These are phyloP conservation scores for Nectriaceae sp. DNA, from an alignment of 2,329 filamentous ascomycete species.

Conservation along the genomic window DNA sequence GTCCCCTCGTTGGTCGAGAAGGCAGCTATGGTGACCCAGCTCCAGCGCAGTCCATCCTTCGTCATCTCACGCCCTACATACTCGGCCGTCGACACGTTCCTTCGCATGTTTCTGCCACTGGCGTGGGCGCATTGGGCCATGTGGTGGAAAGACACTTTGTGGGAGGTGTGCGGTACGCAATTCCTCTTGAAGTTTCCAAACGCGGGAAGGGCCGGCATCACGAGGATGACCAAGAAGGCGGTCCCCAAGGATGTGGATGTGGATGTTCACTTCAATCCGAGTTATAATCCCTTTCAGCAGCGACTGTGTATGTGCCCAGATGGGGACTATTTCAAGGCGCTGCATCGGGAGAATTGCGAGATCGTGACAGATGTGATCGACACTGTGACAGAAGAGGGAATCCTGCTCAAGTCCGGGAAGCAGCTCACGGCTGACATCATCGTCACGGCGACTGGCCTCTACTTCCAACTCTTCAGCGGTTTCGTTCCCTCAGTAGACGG, in stretches of 20 bases:
- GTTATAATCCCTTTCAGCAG: constrained; percentile 71
- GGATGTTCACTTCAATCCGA: constrained; percentile 65
- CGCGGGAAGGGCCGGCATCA: constrained; percentile 36
- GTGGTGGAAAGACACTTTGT: constrained; percentile 51
- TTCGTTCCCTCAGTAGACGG: constrained; percentile 57
- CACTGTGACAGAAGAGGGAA: constrained; percentile 48
- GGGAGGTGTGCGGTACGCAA: constrained; percentile 44
- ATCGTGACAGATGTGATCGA: constrained; percentile 56
- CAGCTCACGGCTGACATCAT: constrained; percentile 66
- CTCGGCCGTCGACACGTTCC: constrained; percentile 36
- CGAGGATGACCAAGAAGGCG: constrained; percentile 42
- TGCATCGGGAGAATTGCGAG: constrained; percentile 46
- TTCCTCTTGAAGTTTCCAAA: constrained; percentile 29
- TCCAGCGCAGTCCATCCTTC: constrained; percentile 78
- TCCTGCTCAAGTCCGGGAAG: constrained; percentile 49
- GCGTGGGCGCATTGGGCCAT: constrained; percentile 48
- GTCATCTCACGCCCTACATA: constrained; percentile 56
- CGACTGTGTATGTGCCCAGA: constrained; percentile 68
- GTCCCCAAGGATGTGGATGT: constrained; percentile 57
- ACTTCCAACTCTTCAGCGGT: constrained; percentile 58
- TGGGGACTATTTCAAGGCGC: constrained; percentile 56
- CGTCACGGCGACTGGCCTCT: constrained; percentile 68
- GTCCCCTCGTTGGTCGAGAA: constrained; percentile 68
- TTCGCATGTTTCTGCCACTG: constrained; percentile 48
- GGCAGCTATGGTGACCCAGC: constrained; percentile 71